Evolutionary conservation across 805 yeast genomes (phyloP).

Genomic region (Myxozyma neglecta): DNA sequence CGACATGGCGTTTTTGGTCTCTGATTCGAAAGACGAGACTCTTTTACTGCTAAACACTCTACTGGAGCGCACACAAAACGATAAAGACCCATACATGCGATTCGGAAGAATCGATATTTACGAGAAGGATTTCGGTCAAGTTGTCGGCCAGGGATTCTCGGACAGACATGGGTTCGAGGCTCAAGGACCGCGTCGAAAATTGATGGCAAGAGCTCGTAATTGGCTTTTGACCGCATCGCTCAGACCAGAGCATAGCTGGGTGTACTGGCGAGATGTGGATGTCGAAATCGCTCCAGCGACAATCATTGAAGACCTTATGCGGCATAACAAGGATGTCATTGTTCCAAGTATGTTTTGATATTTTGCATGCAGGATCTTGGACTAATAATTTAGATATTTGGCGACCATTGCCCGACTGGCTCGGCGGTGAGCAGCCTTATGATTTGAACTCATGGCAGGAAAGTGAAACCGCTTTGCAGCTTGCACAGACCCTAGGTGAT

Average conservation of each 20-base stretch:
- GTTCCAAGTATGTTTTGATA: slow-evolving; percentile 70
- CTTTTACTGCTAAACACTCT: slow-evolving; percentile 62
- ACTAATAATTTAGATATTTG: slow-evolving; percentile 59
- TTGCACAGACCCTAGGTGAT: slow-evolving; percentile 65
- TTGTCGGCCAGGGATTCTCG: slow-evolving; percentile 86
- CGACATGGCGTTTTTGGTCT: slow-evolving; percentile 80
- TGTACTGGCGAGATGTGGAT: slow-evolving; percentile 98
- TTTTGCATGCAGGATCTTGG: background rate
- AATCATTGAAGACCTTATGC: slow-evolving; percentile 87
- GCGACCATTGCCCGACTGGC: slow-evolving; percentile 93
- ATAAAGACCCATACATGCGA: slow-evolving; percentile 61
- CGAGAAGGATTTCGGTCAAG: slow-evolving; percentile 90
- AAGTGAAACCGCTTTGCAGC: slow-evolving; percentile 62
- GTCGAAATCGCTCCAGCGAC: slow-evolving; percentile 86
- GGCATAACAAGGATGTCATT: slow-evolving; percentile 83
- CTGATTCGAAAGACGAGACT: slow-evolving; percentile 88
- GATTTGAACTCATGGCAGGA: slow-evolving; percentile 98
- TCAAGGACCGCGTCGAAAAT: slow-evolving; percentile 90
- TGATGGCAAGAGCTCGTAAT: slow-evolving; percentile 94
- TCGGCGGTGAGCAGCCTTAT: slow-evolving; percentile 90
- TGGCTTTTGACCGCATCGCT: slow-evolving; percentile 87
- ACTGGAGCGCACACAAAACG: slow-evolving; percentile 63
- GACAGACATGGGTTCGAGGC: slow-evolving; percentile 96
- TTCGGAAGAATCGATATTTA: slow-evolving; percentile 85
- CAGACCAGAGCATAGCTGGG: slow-evolving; percentile 91